These are phyloP conservation scores for Spatholobus suberectus DNA, from an alignment of 306 rosid genomes.

Conservation along the genomic window DNA sequence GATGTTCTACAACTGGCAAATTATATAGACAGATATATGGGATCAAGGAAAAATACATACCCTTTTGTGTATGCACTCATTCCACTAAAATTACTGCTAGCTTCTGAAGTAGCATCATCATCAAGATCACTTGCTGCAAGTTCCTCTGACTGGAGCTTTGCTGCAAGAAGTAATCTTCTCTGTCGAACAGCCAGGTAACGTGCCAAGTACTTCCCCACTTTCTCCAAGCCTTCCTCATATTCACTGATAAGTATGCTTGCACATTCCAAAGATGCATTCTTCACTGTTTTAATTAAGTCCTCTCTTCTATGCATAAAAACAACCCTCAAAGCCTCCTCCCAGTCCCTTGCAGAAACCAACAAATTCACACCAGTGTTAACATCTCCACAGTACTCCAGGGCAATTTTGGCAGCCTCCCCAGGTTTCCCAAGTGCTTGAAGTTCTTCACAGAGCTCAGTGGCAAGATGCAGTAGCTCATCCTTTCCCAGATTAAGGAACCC, in stretches of 20 bases:
- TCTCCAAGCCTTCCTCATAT: conserved; percentile 88
- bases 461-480: conserved; percentile 69
- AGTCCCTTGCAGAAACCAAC: conserved; percentile 45
- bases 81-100: conserved; percentile 98
- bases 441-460: conserved; percentile 93
- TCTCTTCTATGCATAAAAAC: conserved; percentile 74
- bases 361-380: conserved; percentile 45
- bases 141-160: conserved; percentile 83
- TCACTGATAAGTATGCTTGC: conserved; percentile 70
- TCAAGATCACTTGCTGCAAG: conserved; percentile 70
- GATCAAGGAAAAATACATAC: conserved; percentile 52
- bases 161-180: conserved; percentile 90
- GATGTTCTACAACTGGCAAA: conserved; percentile 3
- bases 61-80: conserved; percentile 98
- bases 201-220: conserved; percentile 92
- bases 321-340: conserved; percentile 87
- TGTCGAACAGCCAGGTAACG: conserved; percentile 96
- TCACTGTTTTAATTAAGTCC: conserved; percentile 70
- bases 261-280: conserved; percentile 82
- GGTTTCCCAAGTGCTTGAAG: conserved; percentile 98
- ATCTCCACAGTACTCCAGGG: conserved; percentile 86
- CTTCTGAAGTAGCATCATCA: conserved; percentile 86
- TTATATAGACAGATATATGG: conserved; percentile 12
- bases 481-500: conserved; percentile 79
- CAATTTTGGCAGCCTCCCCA: conserved; percentile 92